Evolutionary conservation across 331 rosid species (phyloP).

Genomic region (Malus hybrid): DNA sequence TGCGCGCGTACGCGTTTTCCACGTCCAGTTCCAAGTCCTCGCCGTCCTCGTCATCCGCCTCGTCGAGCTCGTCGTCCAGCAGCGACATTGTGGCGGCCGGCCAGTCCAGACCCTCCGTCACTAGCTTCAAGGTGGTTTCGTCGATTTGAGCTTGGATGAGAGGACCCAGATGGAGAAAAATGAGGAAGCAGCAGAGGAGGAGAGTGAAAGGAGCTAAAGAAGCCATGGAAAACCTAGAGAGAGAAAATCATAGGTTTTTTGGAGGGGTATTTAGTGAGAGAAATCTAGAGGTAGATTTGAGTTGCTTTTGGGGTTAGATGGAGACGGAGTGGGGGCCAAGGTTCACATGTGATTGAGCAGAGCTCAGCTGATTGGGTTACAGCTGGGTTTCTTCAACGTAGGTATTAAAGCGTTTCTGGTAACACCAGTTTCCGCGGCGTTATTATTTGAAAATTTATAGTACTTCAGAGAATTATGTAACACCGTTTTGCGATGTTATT

Average conservation of each 20-base stretch:
- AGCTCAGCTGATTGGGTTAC: conserved; percentile 26
- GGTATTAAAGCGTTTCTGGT: not conserved
- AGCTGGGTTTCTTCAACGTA: conserved; percentile 56
- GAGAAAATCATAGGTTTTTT: not conserved
- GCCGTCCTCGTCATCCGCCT: not conserved
- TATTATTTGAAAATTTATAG: too few relatives aligned
- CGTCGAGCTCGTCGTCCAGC: conserved; percentile 26
- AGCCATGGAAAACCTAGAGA: conserved; percentile 17
- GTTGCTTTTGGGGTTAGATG: not conserved
- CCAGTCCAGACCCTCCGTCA: conserved; percentile 57
- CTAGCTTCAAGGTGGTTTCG: conserved; percentile 46
- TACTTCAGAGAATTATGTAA: too few relatives aligned
- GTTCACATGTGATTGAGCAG: conserved; percentile 37
- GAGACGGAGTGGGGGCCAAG: conserved; percentile 14
- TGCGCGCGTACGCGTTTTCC: conserved; percentile 32
- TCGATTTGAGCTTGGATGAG: conserved; percentile 32
- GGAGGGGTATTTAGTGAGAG: too few relatives aligned
- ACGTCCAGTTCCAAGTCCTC: not conserved
- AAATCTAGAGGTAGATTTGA: not conserved
- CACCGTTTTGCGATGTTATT: too few relatives aligned
- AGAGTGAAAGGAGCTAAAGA: conserved; percentile 2
- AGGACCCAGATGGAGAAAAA: conserved; percentile 2
- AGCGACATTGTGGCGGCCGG: conserved; percentile 40
- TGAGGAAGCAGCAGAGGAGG: conserved; percentile 7
- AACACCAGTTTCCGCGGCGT: too few relatives aligned